A percentile compares a stretch with the other conserved stretches of the same genome.
These are phyloP conservation scores for Carnegiea gigantea DNA, from an alignment of 179 eudicot species.

Conservation along the genomic window DNA sequence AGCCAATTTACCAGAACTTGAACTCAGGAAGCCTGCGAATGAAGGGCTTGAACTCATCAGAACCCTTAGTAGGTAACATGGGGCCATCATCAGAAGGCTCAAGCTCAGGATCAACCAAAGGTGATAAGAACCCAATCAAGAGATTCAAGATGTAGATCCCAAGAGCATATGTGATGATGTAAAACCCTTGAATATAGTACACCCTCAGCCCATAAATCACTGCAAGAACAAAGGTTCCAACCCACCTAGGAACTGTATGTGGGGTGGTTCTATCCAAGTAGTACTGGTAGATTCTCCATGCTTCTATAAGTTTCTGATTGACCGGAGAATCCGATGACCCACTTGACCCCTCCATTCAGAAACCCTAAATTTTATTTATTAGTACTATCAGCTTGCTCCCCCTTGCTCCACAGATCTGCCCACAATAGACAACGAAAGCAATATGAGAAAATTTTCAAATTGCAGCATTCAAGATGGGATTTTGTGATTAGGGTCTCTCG, in stretches of 20 bases:
- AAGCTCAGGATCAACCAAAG: constrained; percentile 73
- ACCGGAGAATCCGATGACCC: constrained; percentile 29
- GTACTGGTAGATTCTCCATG: constrained; percentile 50
- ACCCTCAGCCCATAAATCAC: constrained; percentile 51
- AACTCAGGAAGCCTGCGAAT: constrained; percentile 78
- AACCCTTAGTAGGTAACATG: constrained; percentile 67
- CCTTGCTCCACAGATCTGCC: constrained; percentile 29
- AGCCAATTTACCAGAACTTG: constrained; percentile 56
- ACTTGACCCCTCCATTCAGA: constrained; percentile 33
- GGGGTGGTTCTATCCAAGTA: constrained; percentile 73
- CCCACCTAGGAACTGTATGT: constrained; percentile 65
- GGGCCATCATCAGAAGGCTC: constrained; percentile 69
- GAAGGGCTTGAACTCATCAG: constrained; percentile 81
- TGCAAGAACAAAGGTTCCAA: constrained; percentile 47
- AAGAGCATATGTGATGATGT: constrained; percentile 63
- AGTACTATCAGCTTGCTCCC: background rate
- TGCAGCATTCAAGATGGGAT: background rate
- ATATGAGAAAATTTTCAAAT: background rate
- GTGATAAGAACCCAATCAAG: constrained; percentile 71
- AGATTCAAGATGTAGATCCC: constrained; percentile 72
- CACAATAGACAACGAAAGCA: constrained; percentile 14
- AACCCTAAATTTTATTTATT: constrained; percentile 19
- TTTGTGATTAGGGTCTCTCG: constrained; percentile 13
- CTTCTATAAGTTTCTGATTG: constrained; percentile 37
- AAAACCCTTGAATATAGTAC: constrained; percentile 66